Conservation (phyloP, 345 rosid genomes). For the Firmiana major region DNA sequence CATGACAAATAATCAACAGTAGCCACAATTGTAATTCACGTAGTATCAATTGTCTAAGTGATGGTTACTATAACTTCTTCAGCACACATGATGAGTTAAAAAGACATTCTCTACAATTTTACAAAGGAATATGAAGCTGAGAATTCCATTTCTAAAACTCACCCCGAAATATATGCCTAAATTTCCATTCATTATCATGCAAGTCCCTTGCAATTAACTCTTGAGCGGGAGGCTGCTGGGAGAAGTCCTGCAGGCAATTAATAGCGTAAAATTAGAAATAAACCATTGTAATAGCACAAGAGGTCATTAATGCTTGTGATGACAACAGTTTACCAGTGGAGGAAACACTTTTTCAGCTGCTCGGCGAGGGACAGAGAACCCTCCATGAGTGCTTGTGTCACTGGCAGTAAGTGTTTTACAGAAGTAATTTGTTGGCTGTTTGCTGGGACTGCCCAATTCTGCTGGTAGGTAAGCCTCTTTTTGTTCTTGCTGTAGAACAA, state of each 20-base stretch:
- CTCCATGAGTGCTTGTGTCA: constrained; percentile 99
- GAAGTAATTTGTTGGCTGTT: constrained; percentile 95
- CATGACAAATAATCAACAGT: not conserved
- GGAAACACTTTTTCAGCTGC: constrained; percentile 99
- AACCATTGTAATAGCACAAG: not conserved
- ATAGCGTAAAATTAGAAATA: constrained; percentile 15
- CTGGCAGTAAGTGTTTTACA: constrained; percentile 98
- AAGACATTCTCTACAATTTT: not conserved
- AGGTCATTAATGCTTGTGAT: not conserved
- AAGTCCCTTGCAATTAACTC: constrained; percentile 94
- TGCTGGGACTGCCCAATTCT: constrained; percentile 82
- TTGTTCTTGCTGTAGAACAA: constrained; percentile 79
- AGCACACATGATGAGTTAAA: not conserved
- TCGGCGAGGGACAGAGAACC: constrained; percentile 97
- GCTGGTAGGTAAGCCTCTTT: constrained; percentile 88
- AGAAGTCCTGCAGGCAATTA: constrained; percentile 59
- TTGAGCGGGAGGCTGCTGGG: constrained; percentile 96
- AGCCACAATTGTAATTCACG: not conserved
- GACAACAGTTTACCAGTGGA: constrained; percentile 57
- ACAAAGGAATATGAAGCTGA: not conserved
- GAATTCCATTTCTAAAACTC: constrained; percentile 10
- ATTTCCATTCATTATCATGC: constrained; percentile 98
- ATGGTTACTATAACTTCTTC: not conserved
- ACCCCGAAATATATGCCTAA: constrained; percentile 98
- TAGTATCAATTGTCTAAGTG: not conserved